Percentiles rank a stretch among this genome's conserved stretches.
These are phyloP conservation scores for Salix exigua DNA, from an alignment of 345 rosid species.

Conservation along the genomic window DNA sequence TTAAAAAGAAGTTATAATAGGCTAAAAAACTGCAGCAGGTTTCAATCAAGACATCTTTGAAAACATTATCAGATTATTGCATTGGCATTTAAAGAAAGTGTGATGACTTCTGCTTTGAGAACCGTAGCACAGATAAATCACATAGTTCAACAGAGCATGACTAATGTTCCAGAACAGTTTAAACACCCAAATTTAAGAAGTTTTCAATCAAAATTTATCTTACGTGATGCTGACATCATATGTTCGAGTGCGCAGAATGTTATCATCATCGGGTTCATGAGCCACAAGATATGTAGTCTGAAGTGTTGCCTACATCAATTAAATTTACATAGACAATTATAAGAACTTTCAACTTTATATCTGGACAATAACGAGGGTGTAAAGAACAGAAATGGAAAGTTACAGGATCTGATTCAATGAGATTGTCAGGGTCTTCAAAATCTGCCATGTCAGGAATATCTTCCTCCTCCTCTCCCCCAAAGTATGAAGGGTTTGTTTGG, in stretches of 20 bases:
- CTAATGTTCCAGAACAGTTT: neutral
- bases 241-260: slow-evolving; percentile 86
- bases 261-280: slow-evolving; percentile 86
- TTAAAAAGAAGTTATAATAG: slow-evolving; percentile 7
- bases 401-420: slow-evolving; percentile 72
- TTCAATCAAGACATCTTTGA: neutral
- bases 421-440: slow-evolving; percentile 69
- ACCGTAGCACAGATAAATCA: neutral
- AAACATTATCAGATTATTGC: neutral
- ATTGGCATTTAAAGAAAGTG: neutral
- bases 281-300: slow-evolving; percentile 70
- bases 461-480: slow-evolving; percentile 82
- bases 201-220: slow-evolving; percentile 19
- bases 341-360: neutral
- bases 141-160: neutral
- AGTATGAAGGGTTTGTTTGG: slow-evolving; percentile 70
- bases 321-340: neutral
- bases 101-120: neutral
- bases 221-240: slow-evolving; percentile 99
- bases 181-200: neutral
- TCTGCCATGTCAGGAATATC: slow-evolving; percentile 95
- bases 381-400: slow-evolving; percentile 9
- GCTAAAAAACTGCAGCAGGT: neutral
- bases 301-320: slow-evolving; percentile 68
- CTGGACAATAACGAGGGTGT: neutral